Percentiles rank a stretch among this genome's conserved stretches.
Conservation (phyloP, 108 stramenopile species). For the Nannochloropsis gaditana region DNA sequence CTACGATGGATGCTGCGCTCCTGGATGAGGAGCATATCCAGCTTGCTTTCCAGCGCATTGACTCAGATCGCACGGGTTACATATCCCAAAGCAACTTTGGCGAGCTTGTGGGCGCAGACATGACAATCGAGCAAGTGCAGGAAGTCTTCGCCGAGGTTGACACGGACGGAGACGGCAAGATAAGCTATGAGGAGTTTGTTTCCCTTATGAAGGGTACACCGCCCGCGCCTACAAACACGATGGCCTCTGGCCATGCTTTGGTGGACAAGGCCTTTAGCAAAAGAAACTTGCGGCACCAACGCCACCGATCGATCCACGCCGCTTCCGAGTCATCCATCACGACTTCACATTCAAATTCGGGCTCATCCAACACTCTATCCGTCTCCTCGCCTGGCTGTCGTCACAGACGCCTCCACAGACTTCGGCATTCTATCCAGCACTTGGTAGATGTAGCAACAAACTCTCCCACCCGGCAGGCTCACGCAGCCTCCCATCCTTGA, state of each 20-base stretch:
- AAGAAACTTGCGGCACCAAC: too few relatives aligned
- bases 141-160: constrained; percentile 27
- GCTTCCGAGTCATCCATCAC: neutral
- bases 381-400: neutral
- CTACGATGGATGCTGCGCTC: constrained; percentile 26
- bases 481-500: neutral
- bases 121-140: constrained; percentile 21
- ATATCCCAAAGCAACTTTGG: constrained; percentile 33
- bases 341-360: neutral
- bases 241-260: too few relatives aligned
- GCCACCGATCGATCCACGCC: neutral
- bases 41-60: constrained; percentile 38
- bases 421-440: neutral
- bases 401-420: neutral
- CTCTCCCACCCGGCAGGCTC: neutral
- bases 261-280: too few relatives aligned
- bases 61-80: constrained; percentile 27
- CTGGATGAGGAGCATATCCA: constrained; percentile 31
- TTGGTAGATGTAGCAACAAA: neutral
- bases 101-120: constrained; percentile 25
- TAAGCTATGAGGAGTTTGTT: neutral
- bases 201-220: constrained; percentile 10
- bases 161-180: constrained; percentile 14
- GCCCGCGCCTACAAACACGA: neutral
- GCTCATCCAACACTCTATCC: neutral